phyloP scores from a whole-genome alignment of 306 rosid species.

The Vicia villosa region DNA sequence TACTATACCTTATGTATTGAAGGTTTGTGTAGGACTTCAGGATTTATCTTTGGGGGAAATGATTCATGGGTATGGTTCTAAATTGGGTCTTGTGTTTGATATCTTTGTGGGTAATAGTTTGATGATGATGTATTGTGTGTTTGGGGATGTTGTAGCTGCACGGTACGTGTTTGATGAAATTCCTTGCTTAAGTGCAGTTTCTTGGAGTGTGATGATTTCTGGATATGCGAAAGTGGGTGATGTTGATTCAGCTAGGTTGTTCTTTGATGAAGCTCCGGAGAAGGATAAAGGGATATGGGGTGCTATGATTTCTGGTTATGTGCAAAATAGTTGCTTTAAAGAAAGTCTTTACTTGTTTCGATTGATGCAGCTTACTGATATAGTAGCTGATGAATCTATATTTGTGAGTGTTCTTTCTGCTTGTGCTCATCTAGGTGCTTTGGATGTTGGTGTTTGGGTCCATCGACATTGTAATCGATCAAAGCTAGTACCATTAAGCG shows the following conservation, averaged over 20 bases:
- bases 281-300: conserved; percentile 83
- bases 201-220: conserved; percentile 75
- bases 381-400: conserved; percentile 69
- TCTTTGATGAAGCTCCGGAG: conserved; percentile 70
- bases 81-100: conserved; percentile 58
- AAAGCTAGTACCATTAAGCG: conserved; percentile 40
- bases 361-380: conserved; percentile 55
- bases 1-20: conserved; percentile 68
- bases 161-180: conserved; percentile 73
- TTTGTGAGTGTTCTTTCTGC: conserved; percentile 69
- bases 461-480: conserved; percentile 51
- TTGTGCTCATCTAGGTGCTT: conserved; percentile 78
- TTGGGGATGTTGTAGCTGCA: conserved; percentile 52
- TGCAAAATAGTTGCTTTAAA: conserved; percentile 70
- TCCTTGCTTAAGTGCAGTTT: conserved; percentile 54
- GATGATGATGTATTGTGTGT: conserved; percentile 49
- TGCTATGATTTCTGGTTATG: conserved; percentile 86
- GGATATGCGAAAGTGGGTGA: conserved; percentile 68
- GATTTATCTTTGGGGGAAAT: conserved; percentile 41
- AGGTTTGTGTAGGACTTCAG: conserved; percentile 52
- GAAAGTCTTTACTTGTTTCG: conserved; percentile 69
- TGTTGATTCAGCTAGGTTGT: conserved; percentile 60
- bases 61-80: conserved; percentile 62
- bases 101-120: conserved; percentile 68
- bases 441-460: conserved; percentile 69